Evolutionary conservation across 257 asterid species (phyloP), one percentile per base, ranked within the genome.

Genomic region (Solanum chilense): DNA sequence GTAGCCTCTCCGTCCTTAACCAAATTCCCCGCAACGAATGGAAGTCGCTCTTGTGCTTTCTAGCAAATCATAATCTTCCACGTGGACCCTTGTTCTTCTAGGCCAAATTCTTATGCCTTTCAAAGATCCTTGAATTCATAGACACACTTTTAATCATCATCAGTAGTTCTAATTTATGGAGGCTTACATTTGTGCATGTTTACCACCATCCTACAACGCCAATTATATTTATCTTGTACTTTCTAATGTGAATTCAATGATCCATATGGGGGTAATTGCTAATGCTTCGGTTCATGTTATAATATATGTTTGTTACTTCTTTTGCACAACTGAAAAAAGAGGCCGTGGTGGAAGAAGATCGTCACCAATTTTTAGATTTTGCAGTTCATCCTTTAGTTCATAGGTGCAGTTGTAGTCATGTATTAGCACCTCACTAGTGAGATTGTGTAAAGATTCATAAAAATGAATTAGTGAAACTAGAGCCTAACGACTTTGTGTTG

Each of bases 101-200:
- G 98, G 98, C 94, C 42, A 94, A 95, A 89, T 89, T 95, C 1
- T 94, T 93, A 90, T 95, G 95, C 90, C 91, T 96, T 88, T 95
- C 98, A 70, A 96, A 95, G 87, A 90, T 93, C 64, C 93, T 95
- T 14, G 98, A 95, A 85, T 93, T 96, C 91, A 3, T 92, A 20
- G 99, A 95, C 90, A 96, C 99, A 4, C 88, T 93, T 16, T 71
- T 95, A 9, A 94, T 96, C 85, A 88, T 96, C 41, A 60, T 91
- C 68, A 86, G 94, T 58, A 93, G 87, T 9, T 89, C 97, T 23
- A 84, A 93, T 6, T 21, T 88, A 3, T 88, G 95, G 16, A 84
- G 99, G 86, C 94, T 96, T 9, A 87, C 98, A 47, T 95, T 96
- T 92, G 95, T 96, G 90, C 99, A 96, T 90, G 96, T 96, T 87